phyloP scores from a whole-genome alignment of 306 rosid genomes.

The Hylodesmum podocarpum region DNA sequence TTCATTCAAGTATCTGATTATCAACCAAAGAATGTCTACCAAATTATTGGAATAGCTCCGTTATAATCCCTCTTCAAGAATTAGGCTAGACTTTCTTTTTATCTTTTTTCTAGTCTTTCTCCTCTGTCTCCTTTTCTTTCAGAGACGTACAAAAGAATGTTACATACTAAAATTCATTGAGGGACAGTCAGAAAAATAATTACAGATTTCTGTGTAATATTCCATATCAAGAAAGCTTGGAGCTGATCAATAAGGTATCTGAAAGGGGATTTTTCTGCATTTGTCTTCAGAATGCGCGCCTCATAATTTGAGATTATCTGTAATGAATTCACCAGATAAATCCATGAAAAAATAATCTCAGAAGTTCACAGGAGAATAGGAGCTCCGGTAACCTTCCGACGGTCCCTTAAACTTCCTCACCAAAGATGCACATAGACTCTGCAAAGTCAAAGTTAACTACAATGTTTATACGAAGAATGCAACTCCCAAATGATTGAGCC shows the following conservation, averaged over 20 bases:
- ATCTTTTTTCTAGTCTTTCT: not conserved
- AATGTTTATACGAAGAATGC: slow-evolving; percentile 9
- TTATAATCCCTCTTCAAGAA: not conserved
- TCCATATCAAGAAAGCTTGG: slow-evolving; percentile 29
- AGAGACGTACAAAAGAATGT: slow-evolving; percentile 19
- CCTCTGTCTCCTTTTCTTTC: slow-evolving; percentile 5
- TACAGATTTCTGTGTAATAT: slow-evolving; percentile 28
- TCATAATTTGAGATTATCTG: slow-evolving; percentile 23
- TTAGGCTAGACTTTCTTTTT: slow-evolving; percentile 8
- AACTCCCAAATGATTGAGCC: slow-evolving; percentile 4
- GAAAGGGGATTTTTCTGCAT: slow-evolving; percentile 26
- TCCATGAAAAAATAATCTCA: slow-evolving; percentile 42
- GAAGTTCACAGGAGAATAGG: slow-evolving; percentile 84
- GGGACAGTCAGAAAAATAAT: slow-evolving; percentile 25
- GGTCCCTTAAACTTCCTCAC: slow-evolving; percentile 70
- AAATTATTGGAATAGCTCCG: slow-evolving; percentile 30
- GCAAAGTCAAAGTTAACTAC: slow-evolving; percentile 30
- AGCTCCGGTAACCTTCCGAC: slow-evolving; percentile 66
- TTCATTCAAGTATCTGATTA: slow-evolving; percentile 12
- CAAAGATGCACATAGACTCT: slow-evolving; percentile 62
- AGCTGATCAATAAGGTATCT: slow-evolving; percentile 28
- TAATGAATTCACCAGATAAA: slow-evolving; percentile 32
- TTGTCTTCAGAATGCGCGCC: slow-evolving; percentile 35
- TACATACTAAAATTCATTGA: slow-evolving; percentile 24
- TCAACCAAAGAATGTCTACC: slow-evolving; percentile 24